Conservation (phyloP, 495 filamentous ascomycete species). For the Penicillium flavigenum region DNA sequence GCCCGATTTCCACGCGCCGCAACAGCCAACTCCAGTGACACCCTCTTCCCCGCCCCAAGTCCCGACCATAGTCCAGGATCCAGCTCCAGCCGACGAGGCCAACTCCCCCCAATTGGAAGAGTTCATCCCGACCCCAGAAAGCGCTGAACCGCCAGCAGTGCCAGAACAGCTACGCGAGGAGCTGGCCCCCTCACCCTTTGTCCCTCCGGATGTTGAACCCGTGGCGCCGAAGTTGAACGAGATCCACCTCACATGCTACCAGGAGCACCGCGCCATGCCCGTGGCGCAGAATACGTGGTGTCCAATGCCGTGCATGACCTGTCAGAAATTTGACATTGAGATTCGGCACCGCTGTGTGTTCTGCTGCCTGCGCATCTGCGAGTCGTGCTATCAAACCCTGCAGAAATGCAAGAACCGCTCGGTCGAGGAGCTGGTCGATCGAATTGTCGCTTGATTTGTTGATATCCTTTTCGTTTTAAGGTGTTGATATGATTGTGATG, state of each 20-base stretch:
- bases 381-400: conserved; percentile 38
- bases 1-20: conserved; percentile 1
- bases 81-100: conserved; percentile 18
- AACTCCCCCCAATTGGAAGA: conserved; percentile 33
- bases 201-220: conserved; percentile 36
- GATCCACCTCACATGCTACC: conserved; percentile 47
- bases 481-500: neutral
- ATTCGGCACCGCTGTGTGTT: conserved; percentile 49
- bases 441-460: conserved; percentile 4
- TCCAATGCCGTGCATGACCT: conserved; percentile 52
- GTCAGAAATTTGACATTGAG: conserved; percentile 45
- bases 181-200: conserved; percentile 26
- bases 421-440: conserved; percentile 35
- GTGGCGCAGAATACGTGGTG: conserved; percentile 45
- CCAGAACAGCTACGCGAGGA: conserved; percentile 28
- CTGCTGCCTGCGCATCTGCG: conserved; percentile 50
- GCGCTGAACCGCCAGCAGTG: conserved; percentile 22
- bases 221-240: conserved; percentile 41
- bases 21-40: conserved; percentile 2
- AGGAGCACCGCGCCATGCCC: conserved; percentile 46
- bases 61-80: neutral
- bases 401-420: conserved; percentile 39
- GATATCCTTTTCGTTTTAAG: neutral
- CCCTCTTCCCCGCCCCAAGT: neutral
- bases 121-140: conserved; percentile 44